phyloP scores from a whole-genome alignment of 495 filamentous ascomycete species.

The Neurospora hispaniola region DNA sequence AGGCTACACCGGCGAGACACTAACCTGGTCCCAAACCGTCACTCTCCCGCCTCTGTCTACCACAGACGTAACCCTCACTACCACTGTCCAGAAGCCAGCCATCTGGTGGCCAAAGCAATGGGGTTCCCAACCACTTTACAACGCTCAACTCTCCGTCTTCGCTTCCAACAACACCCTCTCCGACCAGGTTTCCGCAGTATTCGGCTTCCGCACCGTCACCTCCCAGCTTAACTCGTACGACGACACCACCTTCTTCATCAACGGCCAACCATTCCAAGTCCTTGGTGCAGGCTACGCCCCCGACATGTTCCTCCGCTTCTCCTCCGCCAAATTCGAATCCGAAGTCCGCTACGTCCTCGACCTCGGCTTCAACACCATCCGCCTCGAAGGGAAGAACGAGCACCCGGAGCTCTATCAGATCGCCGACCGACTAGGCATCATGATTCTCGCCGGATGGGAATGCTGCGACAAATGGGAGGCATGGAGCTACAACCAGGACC shows the following conservation, averaged over 20 bases:
- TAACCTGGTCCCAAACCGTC: slow-evolving; percentile 22
- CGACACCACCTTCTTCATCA: slow-evolving; percentile 46
- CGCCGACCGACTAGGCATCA: slow-evolving; percentile 47
- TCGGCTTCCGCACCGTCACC: slow-evolving; percentile 48
- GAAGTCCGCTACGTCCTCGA: slow-evolving; percentile 44
- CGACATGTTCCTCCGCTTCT: slow-evolving; percentile 52
- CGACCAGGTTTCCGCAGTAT: slow-evolving; percentile 28
- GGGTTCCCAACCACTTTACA: slow-evolving; percentile 37
- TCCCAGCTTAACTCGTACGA: slow-evolving; percentile 40
- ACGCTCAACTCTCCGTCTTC: slow-evolving; percentile 26
- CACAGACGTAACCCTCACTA: slow-evolving; percentile 27
- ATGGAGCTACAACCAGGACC: slow-evolving; percentile 51
- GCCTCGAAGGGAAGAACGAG: slow-evolving; percentile 56
- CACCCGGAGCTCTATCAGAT: slow-evolving; percentile 49
- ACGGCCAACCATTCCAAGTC: slow-evolving; percentile 47
- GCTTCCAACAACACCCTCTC: slow-evolving; percentile 30
- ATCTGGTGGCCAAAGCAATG: slow-evolving; percentile 43
- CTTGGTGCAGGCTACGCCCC: slow-evolving; percentile 49
- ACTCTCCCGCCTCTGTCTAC: slow-evolving; percentile 27
- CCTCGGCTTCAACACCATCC: slow-evolving; percentile 51
- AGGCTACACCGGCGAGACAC: slow-evolving; percentile 8
- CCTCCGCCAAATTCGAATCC: slow-evolving; percentile 27
- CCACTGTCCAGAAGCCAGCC: slow-evolving; percentile 25
- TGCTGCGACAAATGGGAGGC: slow-evolving; percentile 63
- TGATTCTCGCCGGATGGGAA: slow-evolving; percentile 56